Evolutionary conservation across 768 basidiomycete species (phyloP).

Genomic region (Boletus subparvulus): DNA sequence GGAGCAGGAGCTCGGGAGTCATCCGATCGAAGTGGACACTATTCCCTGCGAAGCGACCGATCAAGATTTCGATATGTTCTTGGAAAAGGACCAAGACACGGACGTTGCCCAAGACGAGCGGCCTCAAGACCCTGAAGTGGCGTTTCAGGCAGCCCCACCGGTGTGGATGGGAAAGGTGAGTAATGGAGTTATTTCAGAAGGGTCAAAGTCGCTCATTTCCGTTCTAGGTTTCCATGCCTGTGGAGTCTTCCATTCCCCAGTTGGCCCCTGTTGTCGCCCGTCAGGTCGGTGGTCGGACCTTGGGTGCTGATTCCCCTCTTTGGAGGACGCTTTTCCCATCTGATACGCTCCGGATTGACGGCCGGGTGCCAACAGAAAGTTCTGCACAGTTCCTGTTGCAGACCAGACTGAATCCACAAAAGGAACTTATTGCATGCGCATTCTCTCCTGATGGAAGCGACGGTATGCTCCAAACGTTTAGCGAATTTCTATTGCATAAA

Average conservation of each 20-base stretch:
- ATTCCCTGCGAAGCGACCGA: constrained; percentile 54
- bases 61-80: constrained; percentile 84
- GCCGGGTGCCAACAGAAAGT: constrained; percentile 75
- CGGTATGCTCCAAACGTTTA: constrained; percentile 54
- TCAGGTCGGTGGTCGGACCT: constrained; percentile 72
- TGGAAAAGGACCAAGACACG: constrained; percentile 56
- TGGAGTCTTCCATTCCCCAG: constrained; percentile 69
- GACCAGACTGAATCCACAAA: constrained; percentile 70
- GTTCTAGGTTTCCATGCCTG: constrained; percentile 72
- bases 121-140: constrained; percentile 44
- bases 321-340: constrained; percentile 81
- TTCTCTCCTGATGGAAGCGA: constrained; percentile 57
- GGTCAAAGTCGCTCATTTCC: constrained; percentile 13
- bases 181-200: constrained; percentile 3
- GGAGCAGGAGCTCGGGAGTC: constrained; percentile 40
- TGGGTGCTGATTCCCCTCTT: constrained; percentile 56
- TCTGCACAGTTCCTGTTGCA: constrained; percentile 79
- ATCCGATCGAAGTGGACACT: constrained; percentile 44
- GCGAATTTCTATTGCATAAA: constrained; percentile 69
- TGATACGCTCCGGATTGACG: constrained; percentile 72
- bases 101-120: constrained; percentile 23
- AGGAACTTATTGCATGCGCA: constrained; percentile 78
- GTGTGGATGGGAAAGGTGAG: constrained; percentile 79
- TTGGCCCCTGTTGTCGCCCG: constrained; percentile 66
- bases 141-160: constrained; percentile 54